These are phyloP conservation scores for Pseudocercospora fijiensis DNA, from an alignment of 2,329 filamentous ascomycete genomes.

Conservation along the genomic window DNA sequence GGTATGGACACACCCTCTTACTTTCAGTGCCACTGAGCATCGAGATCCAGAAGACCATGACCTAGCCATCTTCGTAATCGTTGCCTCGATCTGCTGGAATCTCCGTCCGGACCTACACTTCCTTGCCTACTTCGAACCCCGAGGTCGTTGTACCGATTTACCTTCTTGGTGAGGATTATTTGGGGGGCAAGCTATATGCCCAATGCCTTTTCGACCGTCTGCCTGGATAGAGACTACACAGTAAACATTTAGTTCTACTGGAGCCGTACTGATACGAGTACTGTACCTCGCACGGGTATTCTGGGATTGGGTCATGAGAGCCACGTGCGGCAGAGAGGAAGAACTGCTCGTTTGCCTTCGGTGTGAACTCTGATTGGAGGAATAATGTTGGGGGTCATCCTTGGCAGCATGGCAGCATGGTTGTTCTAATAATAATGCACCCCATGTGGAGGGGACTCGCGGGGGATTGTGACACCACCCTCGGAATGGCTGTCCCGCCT, in stretches of 20 bases:
- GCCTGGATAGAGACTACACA: too few relatives aligned
- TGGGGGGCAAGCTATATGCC: too few relatives aligned
- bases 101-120: neutral
- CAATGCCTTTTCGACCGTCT: too few relatives aligned
- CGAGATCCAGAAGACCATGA: neutral
- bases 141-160: too few relatives aligned
- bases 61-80: neutral
- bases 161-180: too few relatives aligned
- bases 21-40: neutral
- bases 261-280: too few relatives aligned
- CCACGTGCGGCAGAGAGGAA: neutral
- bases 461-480: neutral
- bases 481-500: conserved; percentile 1
- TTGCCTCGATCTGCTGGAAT: neutral
- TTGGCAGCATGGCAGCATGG: neutral
- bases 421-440: neutral
- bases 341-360: neutral
- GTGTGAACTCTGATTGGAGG: neutral
- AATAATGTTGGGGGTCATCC: conserved; percentile 1
- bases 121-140: too few relatives aligned
- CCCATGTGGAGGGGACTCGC: neutral
- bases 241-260: too few relatives aligned
- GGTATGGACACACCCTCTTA: neutral
- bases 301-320: too few relatives aligned
- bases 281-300: too few relatives aligned